Evolutionary conservation across 2,329 filamentous ascomycete genomes (phyloP).

Genomic region (Talaromyces pinophilus): DNA sequence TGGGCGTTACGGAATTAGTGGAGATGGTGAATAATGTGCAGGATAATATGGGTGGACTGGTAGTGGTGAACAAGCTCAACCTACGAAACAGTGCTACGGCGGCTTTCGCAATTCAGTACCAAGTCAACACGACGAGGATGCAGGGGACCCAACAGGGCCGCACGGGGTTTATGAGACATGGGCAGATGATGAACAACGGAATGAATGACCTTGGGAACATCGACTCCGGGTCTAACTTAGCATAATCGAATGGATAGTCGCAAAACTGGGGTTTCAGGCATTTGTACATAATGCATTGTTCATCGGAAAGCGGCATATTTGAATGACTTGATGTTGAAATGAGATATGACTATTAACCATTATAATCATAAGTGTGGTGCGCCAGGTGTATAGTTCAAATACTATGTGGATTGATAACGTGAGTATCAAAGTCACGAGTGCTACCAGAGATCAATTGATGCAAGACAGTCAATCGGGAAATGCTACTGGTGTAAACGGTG

Average conservation of each 20-base stretch:
- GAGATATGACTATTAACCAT: not conserved
- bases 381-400: not conserved
- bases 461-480: not conserved
- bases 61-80: not conserved
- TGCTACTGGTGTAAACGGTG: not conserved
- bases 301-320: not conserved
- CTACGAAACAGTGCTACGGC: not conserved
- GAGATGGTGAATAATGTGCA: not conserved
- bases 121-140: not conserved
- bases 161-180: not conserved
- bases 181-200: not conserved
- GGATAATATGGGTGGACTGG: not conserved
- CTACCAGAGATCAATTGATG: not conserved
- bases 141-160: not conserved
- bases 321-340: not conserved
- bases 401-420: not conserved
- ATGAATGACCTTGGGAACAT: not conserved
- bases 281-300: not conserved
- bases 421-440: not conserved
- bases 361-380: not conserved
- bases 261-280: not conserved
- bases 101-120: not conserved
- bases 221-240: not conserved
- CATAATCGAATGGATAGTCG: not conserved
- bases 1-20: not conserved